A percentile compares a stretch with the other conserved stretches of the same genome.
phyloP scores from a whole-genome alignment of 352 stramenopile species.

The Aphanomyces cochlioides region DNA sequence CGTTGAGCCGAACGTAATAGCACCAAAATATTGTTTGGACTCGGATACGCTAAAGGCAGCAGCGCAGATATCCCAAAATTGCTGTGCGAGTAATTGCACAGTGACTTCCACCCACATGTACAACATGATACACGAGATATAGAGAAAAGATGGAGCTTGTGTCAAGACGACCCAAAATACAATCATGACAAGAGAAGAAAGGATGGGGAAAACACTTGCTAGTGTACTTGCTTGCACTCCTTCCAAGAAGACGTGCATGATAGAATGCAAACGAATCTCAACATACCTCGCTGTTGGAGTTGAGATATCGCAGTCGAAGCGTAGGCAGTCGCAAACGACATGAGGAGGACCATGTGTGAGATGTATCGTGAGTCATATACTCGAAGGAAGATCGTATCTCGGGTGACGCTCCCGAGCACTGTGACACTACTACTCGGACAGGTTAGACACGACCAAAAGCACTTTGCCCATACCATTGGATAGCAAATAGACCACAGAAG shows the following conservation, averaged over 20 bases:
- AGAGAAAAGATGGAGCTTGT: constrained; percentile 1
- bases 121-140: constrained; percentile 42
- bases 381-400: constrained; percentile 79
- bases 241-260: background rate
- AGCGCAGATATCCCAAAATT: constrained; percentile 86
- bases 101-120: constrained; percentile 83
- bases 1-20: constrained; percentile 82
- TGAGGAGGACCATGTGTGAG: constrained; percentile 62
- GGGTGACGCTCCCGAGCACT: constrained; percentile 71
- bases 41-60: constrained; percentile 74
- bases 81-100: constrained; percentile 65
- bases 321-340: constrained; percentile 71
- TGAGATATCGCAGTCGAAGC: constrained; percentile 48
- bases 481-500: constrained; percentile 76
- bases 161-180: constrained; percentile 18
- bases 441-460: background rate
- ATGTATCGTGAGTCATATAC: constrained; percentile 66
- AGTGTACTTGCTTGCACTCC: constrained; percentile 10
- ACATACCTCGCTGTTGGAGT: constrained; percentile 34
- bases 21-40: constrained; percentile 83
- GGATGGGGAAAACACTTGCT: constrained; percentile 15
- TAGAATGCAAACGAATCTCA: background rate
- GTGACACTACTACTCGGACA: constrained; percentile 42
- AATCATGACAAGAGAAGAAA: constrained; percentile 25
- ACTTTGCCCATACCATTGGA: constrained; percentile 44